phyloP scores from a whole-genome alignment of 164 flowering plant species.

The Nymphaea colorata region DNA sequence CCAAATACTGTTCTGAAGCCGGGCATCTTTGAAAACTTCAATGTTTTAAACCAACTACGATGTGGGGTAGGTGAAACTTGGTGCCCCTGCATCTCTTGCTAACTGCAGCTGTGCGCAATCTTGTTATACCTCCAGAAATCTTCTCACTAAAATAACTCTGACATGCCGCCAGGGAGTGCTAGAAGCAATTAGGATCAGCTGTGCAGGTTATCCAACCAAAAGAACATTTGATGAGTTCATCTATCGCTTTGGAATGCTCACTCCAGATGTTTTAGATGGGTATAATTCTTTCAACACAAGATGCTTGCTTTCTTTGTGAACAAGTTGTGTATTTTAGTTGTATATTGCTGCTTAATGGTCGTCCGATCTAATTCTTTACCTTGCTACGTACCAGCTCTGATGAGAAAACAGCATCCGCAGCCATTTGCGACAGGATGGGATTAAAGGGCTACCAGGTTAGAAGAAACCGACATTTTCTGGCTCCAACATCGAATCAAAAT shows the following conservation, averaged over 20 bases:
- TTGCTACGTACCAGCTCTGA: conserved; percentile 29
- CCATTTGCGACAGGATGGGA: conserved; percentile 63
- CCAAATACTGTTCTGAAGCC: conserved; percentile 71
- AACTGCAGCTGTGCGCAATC: too few species aligned
- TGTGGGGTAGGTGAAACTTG: conserved; percentile 53
- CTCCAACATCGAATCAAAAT: too few species aligned
- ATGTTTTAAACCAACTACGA: conserved; percentile 62
- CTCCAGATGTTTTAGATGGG: conserved; percentile 60
- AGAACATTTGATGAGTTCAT: conserved; percentile 74
- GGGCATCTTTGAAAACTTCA: conserved; percentile 64
- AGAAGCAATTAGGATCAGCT: conserved; percentile 80
- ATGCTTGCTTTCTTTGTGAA: too few species aligned
- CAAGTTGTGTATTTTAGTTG: too few species aligned
- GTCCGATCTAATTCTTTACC: too few species aligned
- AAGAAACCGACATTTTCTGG: too few species aligned
- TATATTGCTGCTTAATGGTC: too few species aligned
- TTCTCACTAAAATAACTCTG: too few species aligned
- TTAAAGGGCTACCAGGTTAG: conserved; percentile 77
- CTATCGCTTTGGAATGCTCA: conserved; percentile 67
- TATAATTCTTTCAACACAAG: conserved; percentile 2
- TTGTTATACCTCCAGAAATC: too few species aligned
- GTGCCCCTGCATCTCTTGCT: too few species aligned
- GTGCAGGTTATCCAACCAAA: conserved; percentile 87
- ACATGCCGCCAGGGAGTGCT: conserved; percentile 26
- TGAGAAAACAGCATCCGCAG: conserved; percentile 55